Base-by-base conservation (phyloP, 2,329 filamentous ascomycete species). In the Pseudogymnoascus sp. region DNA sequence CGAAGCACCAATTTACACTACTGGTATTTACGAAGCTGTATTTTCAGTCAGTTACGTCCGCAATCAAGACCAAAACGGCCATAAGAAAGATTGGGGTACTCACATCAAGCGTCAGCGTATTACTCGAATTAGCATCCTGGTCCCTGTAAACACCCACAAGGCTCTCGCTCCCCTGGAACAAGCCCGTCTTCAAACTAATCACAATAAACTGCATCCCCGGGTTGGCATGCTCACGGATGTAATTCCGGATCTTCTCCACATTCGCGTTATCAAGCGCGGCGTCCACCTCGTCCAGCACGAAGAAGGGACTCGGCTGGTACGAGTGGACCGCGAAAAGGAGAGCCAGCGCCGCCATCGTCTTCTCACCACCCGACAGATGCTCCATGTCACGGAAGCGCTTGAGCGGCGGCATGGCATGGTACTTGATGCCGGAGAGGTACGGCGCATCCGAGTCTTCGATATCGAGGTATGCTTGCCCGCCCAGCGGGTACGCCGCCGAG, bases 301-400 rank as follows among this genome's bases (percentile, higher is more conserved):
- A 99, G 80, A 99, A 99, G 0, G 95, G 94, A 64, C 86, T 91
- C 0, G 94, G 93, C 73, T 97, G 92, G 78, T 93, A 99, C 64
- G 89, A 92, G 79, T 99, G 94, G 62, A 99, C 92, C 22, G 94
- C 94, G 73, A 99, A 99, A 4, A 99, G 83, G 41, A 99, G 82
- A n/a, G 94, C 94, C 39, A 99, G 80, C 12, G 94, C 94, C 1
- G 94, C 94, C 88, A 99, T 99, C 0, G 94, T 99, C 81, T 99
- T 99, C 77, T 99, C 94, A 62, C 94, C 94, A 70, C 94, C 94
- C 1, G 91, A 96, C 8, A 99, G 80, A 73, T 97, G 94, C 75
- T 99, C 94, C 94, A 99, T 99, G 75, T 99, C 95, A 69, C 94
- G 85, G 84, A 99, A 99, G 52, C 94, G 91, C 79, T 99, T 99